Percentiles rank a stretch among this genome's conserved stretches.
Evolutionary conservation across 129 eudicot species (phyloP).

Genomic region (Solidago caesia): DNA sequence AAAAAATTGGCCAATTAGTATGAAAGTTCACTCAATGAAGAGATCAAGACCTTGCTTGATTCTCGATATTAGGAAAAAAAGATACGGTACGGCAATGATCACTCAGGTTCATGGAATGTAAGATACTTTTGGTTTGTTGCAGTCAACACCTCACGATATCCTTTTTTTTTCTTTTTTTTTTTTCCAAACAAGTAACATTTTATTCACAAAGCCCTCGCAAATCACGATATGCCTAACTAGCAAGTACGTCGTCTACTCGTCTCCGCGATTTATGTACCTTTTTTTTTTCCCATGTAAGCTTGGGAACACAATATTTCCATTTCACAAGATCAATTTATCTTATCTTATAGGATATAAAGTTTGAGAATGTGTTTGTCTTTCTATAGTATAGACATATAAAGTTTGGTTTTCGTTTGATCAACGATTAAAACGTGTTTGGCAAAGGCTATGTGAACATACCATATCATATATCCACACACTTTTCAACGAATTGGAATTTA

Average conservation of each 20-base stretch:
- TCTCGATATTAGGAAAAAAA: constrained; percentile 21
- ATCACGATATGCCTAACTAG: constrained; percentile 6
- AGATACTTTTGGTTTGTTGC: not conserved
- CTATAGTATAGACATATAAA: too few relatives aligned
- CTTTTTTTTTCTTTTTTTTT: not conserved
- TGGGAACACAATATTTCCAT: not conserved
- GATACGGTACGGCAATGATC: constrained; percentile 30
- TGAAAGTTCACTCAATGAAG: constrained; percentile 4
- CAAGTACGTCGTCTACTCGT: constrained; percentile 2
- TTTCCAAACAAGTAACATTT: too few relatives aligned
- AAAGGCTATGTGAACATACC: too few relatives aligned
- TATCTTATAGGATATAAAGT: not conserved
- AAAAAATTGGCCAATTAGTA: not conserved
- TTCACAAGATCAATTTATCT: not conserved
- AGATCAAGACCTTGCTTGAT: constrained; percentile 12
- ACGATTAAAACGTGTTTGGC: too few relatives aligned
- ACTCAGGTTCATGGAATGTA: constrained; percentile 27
- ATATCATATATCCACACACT: too few relatives aligned
- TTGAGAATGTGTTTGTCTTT: too few relatives aligned
- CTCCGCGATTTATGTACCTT: not conserved
- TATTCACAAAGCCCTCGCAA: too few relatives aligned
- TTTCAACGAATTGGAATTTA: too few relatives aligned
- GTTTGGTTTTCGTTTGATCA: too few relatives aligned
- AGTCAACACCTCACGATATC: constrained; percentile 11
- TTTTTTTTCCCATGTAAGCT: not conserved